Conservation (phyloP, 345 rosid species). For the Gossypium herbaceum region DNA sequence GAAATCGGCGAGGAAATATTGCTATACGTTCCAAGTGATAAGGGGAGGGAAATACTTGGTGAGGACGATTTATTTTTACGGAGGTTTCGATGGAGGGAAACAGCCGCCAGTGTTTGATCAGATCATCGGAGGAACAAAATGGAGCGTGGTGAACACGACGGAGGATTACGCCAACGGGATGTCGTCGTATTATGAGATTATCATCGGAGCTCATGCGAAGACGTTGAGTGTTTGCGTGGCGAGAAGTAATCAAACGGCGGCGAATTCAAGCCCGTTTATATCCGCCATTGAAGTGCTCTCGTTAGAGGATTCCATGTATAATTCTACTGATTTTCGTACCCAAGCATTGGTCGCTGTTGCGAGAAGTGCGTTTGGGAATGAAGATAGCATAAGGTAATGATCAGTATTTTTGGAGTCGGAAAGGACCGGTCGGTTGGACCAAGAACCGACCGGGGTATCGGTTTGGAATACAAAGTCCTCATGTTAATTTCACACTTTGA, state of each 20-base stretch:
- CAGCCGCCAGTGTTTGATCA: slow-evolving; percentile 88
- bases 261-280: slow-evolving; percentile 60
- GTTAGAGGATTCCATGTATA: slow-evolving; percentile 66
- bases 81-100: slow-evolving; percentile 71
- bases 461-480: too few relatives aligned
- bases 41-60: slow-evolving; percentile 64
- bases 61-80: slow-evolving; percentile 72
- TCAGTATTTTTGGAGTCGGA: too few relatives aligned
- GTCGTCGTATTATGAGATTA: slow-evolving; percentile 68
- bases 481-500: too few relatives aligned
- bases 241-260: slow-evolving; percentile 44
- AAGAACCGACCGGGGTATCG: too few relatives aligned
- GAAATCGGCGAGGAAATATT: slow-evolving; percentile 49
- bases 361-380: slow-evolving; percentile 52
- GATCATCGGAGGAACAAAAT: slow-evolving; percentile 70
- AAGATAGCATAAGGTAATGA: slow-evolving; percentile 46
- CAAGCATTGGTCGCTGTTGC: slow-evolving; percentile 59
- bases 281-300: slow-evolving; percentile 60
- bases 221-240: slow-evolving; percentile 73
- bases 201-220: slow-evolving; percentile 40
- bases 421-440: too few relatives aligned
- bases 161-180: slow-evolving; percentile 73
- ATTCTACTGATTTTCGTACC: slow-evolving; percentile 45
- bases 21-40: slow-evolving; percentile 51
- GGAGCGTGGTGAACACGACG: slow-evolving; percentile 76